Percentiles rank a stretch among this genome's conserved stretches.
phyloP scores from a whole-genome alignment of 306 rosid species.

The Carpinus fangiana region DNA sequence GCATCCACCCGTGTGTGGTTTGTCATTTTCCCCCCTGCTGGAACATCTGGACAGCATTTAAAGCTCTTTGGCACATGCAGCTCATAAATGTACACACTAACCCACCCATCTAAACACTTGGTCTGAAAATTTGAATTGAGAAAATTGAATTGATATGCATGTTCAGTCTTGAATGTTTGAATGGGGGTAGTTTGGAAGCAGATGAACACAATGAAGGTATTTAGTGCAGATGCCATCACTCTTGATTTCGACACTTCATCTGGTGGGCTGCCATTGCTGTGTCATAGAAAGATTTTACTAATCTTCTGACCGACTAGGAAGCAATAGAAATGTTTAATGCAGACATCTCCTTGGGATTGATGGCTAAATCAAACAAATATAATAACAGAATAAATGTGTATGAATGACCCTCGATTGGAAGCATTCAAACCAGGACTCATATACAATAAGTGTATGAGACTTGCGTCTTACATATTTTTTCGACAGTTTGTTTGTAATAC shows the following conservation, averaged over 20 bases:
- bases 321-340: slow-evolving; percentile 28
- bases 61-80: slow-evolving; percentile 61
- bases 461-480: neutral
- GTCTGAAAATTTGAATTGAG: slow-evolving; percentile 27
- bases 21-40: slow-evolving; percentile 28
- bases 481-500: neutral
- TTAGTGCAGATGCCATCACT: slow-evolving; percentile 29
- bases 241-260: slow-evolving; percentile 33
- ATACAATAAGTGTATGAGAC: neutral
- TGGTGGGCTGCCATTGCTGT: slow-evolving; percentile 16
- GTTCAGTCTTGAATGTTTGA: slow-evolving; percentile 35
- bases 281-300: slow-evolving; percentile 22
- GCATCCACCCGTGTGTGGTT: slow-evolving; percentile 21
- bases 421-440: neutral
- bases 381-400: neutral
- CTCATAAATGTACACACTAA: slow-evolving; percentile 53
- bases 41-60: slow-evolving; percentile 42
- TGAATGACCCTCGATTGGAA: slow-evolving; percentile 20
- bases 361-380: slow-evolving; percentile 17
- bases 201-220: slow-evolving; percentile 20
- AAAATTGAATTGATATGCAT: slow-evolving; percentile 31
- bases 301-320: slow-evolving; percentile 21
- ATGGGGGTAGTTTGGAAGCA: slow-evolving; percentile 25
- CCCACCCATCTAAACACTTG: slow-evolving; percentile 22
- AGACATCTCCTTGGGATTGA: slow-evolving; percentile 13